Percentiles rank a stretch among this genome's conserved stretches.
Evolutionary conservation across 2,329 filamentous ascomycete genomes (phyloP).

Genomic region (Penicillium sp.): DNA sequence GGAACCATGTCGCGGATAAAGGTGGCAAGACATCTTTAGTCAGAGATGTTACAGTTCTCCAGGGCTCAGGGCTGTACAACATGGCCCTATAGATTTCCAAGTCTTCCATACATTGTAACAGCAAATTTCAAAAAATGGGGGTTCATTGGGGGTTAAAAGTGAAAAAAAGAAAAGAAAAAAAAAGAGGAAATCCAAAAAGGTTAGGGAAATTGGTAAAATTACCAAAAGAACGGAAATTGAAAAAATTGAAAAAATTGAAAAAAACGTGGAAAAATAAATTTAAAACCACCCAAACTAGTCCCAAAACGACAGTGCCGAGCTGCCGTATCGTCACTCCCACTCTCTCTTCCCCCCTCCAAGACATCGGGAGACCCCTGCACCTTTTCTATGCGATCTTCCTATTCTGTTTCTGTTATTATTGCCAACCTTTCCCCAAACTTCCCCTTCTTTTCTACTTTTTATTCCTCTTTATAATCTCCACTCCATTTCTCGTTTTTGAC

Average conservation of each 20-base stretch:
- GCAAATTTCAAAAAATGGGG: neutral
- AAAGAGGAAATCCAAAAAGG: slow-evolving; percentile 8
- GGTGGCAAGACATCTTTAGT: neutral
- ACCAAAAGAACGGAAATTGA: slow-evolving; percentile 5
- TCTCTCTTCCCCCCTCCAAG: neutral
- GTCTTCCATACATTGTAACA: neutral
- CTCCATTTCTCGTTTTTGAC: neutral
- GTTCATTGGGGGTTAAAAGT: neutral
- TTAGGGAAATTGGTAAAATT: slow-evolving; percentile 4
- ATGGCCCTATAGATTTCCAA: neutral
- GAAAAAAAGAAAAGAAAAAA: neutral
- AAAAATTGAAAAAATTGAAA: slow-evolving; percentile 6
- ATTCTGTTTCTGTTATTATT: slow-evolving; percentile 4
- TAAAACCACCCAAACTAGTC: slow-evolving; percentile 15
- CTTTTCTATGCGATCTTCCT: slow-evolving; percentile 8
- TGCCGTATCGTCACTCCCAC: slow-evolving; percentile 24
- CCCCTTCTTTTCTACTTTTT: slow-evolving; percentile 11
- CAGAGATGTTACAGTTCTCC: neutral
- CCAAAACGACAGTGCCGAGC: slow-evolving; percentile 23
- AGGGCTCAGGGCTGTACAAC: neutral
- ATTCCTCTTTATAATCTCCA: slow-evolving; percentile 9
- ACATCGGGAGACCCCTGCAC: slow-evolving; percentile 5
- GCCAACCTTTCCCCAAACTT: slow-evolving; percentile 2
- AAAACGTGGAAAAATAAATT: slow-evolving; percentile 2
- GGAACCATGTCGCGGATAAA: neutral